Base-by-base conservation (phyloP, 805 yeast genomes). In the Pichia rugopelliculosa region DNA sequence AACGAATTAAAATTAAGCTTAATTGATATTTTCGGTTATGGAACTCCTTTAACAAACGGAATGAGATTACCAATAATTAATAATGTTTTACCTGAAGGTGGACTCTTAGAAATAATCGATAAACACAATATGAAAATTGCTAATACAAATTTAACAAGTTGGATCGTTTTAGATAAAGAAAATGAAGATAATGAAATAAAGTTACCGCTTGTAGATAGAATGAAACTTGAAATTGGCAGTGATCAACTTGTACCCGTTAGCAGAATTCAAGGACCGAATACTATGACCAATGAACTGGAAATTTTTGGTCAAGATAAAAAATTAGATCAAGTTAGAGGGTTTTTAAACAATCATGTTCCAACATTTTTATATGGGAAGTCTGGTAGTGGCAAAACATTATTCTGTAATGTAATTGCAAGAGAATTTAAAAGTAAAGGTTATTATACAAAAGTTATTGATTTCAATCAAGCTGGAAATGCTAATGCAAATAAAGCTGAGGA, bases 361-460 rank as follows among this genome's bases (percentile, higher is more conserved):
- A 68, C 80, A 0, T 65, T 88, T 46, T 57, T 90, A 0, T 74
- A 79, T 54, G 98, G 97, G 0, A 66, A 80, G 21, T 69, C 86
- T 1, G 97, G 96, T 0, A 76, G 87, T 51, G 98, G 98, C 0
- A 91, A 91, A 60, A 69, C 93, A 0, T 64, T 79, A 2, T 51
- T 84, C 2, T 58, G 80, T 15, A 62, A 70, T 4, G 67, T 72
- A 23, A 59, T 84, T 0, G 56, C 71, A 0, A 49, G 65, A 1
- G 55, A 56, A 10, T 57, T 85, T 7, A 50, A 58, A 9, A 44
- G 61, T 1, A 61, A 71, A 34, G 76, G 82, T 12, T 74, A 72
- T 56, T 61, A 70, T 57, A 61, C 80, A 26, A 72, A 74, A 54
- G 57, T 71, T 50, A 63, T 85, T 53, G 46, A 49, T 34, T 52